phyloP scores from a whole-genome alignment of 257 asterid genomes.

The Fraxinus cuspidata region DNA sequence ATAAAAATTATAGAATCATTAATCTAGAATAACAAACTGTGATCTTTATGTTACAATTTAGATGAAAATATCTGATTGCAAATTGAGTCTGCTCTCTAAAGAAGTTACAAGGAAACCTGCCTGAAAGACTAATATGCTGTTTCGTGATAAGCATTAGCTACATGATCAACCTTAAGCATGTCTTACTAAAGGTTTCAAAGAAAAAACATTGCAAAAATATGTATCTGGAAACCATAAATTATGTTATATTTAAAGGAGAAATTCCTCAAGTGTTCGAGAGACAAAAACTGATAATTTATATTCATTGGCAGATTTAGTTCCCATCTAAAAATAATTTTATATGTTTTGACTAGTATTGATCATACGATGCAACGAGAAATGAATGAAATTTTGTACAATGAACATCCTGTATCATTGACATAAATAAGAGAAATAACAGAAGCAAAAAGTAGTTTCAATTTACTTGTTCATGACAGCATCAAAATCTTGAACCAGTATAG shows the following conservation, averaged over 20 bases:
- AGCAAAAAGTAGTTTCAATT: constrained; percentile 22
- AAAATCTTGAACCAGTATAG: constrained; percentile 89
- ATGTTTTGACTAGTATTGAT: not conserved
- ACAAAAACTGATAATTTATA: not conserved
- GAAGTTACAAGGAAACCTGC: not conserved
- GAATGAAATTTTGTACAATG: constrained; percentile 1
- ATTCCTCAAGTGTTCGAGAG: constrained; percentile 11
- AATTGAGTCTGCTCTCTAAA: not conserved
- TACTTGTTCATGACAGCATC: constrained; percentile 89
- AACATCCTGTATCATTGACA: constrained; percentile 20
- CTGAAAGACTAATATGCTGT: not conserved
- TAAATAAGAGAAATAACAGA: not conserved
- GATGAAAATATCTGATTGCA: not conserved
- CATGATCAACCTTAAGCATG: constrained; percentile 10
- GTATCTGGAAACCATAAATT: not conserved
- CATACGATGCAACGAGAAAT: not conserved
- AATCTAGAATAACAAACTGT: not conserved
- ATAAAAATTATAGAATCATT: not conserved
- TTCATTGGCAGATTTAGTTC: constrained; percentile 5
- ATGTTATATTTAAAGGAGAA: constrained; percentile 12
- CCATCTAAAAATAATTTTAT: constrained; percentile 20
- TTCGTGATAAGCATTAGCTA: not conserved
- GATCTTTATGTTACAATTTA: not conserved
- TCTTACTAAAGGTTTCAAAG: constrained; percentile 17
- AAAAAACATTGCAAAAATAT: constrained; percentile 15